Percentiles rank a stretch among this genome's conserved stretches.
These are phyloP conservation scores for Phytophthora multivora DNA, from an alignment of 352 stramenopile genomes.

Conservation along the genomic window DNA sequence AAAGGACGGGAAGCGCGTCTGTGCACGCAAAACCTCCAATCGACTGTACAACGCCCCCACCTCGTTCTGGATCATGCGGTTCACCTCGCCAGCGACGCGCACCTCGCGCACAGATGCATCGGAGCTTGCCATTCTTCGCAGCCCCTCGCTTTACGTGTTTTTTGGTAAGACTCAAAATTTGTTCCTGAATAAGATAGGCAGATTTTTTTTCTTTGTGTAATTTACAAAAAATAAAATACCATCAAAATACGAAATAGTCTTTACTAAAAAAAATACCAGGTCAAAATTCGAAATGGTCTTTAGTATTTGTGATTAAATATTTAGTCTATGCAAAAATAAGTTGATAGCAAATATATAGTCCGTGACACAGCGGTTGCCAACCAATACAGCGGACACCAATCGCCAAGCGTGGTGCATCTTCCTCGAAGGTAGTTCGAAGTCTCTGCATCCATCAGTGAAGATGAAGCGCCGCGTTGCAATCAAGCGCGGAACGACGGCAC, in stretches of 20 bases:
- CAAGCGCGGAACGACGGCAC: conserved; percentile 58
- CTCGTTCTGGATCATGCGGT: conserved; percentile 87
- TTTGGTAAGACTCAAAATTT: no score
- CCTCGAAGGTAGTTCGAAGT: background rate
- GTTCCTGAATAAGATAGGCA: no score
- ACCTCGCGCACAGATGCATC: conserved; percentile 27
- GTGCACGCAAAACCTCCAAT: conserved; percentile 65
- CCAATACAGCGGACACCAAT: conserved; percentile 31
- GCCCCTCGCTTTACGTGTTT: no score
- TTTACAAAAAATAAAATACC: no score
- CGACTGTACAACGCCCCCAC: conserved; percentile 71
- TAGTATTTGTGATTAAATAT: no score
- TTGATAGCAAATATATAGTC: background rate
- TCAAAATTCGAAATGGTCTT: no score
- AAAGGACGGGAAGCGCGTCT: conserved; percentile 83
- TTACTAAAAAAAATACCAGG: no score
- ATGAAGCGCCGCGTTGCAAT: conserved; percentile 49
- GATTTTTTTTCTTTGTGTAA: no score
- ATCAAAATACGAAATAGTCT: no score
- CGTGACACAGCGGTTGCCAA: conserved; percentile 16
- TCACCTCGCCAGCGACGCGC: conserved; percentile 71
- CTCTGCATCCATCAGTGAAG: background rate
- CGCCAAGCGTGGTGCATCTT: background rate
- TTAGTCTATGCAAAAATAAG: no score
- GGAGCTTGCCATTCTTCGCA: conserved; percentile 14